Evolutionary conservation across 2,329 filamentous ascomycete species (phyloP), one percentile per base, ranked within the genome.

Genomic region (Volutella citrinella): DNA sequence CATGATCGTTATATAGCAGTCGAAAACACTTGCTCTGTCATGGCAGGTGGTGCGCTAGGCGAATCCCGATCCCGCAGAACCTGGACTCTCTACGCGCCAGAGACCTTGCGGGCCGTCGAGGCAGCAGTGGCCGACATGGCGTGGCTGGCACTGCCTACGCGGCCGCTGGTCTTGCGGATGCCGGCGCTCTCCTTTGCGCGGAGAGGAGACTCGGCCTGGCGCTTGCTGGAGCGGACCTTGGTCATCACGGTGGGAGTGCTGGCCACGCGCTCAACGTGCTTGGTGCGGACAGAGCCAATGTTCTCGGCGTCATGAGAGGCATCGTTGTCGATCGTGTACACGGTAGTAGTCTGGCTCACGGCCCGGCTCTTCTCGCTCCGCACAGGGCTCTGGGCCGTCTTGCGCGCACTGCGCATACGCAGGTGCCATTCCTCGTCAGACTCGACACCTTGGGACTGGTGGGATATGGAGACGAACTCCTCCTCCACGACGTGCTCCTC

Each of bases 391-490:
- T 75, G 77, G 14, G 75, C 84, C 23, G 66, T 68, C 65, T 82
- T 86, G 50, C 74, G 82, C 52, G 71, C 78, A 38, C 78, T 77
- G 45, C 76, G 76, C 72, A 87, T 80, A 30, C 88, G 83, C 27
- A 95, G 65, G 54, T 89, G 84, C 51, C 79, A 77, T 57, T 95
- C 88, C 54, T 95, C 87, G 41, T 95, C 89, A 14, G 83, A 85
- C 56, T 93, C 86, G 28, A 69, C 69, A 26, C 73, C 75, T 13
- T 74, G 72, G 11, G 78, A 81, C 24, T 76, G 72, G 20, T 78
- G 80, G 49, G 84, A 72, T 27, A 76, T 73, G 25, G 73, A 69
- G 31, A 80, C 66, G 37, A 78, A 61, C 38, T 81, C 74, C 54
- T 76, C 59, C 54, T 73, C 65, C 48, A 75, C 57, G 19, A 68